Evolutionary conservation across 768 basidiomycete species (phyloP), one percentile per base, ranked within the genome.

Genomic region (Termitomyces sp.): DNA sequence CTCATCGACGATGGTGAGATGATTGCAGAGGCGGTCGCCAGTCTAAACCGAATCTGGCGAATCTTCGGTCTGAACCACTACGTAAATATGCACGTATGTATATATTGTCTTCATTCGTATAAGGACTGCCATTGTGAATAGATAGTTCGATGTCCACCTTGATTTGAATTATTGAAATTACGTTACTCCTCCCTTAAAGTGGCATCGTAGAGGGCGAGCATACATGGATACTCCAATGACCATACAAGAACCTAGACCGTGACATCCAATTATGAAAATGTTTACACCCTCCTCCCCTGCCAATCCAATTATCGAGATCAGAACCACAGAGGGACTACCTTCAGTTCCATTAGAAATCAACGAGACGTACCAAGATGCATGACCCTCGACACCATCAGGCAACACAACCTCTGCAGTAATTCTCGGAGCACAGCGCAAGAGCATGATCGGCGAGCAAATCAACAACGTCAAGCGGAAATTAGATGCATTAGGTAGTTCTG

Each of bases 1-100:
- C 72, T 88, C 5, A 70, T 76, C 0, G 79, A 84, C 34, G 76
- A 82, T 9, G 88, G 86, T 60, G 65, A 74, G 0, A 56, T 81
- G 2, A 80, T 89, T 17, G 81, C 83, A 0, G 72, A 69, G 56
- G 85, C 62, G 70, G 85, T 62, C 53, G 25, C 25, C 25, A 25
- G 25, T 25, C 25, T 25, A 25, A 25, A 25, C 25, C 25, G 25
- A 25, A 25, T 1, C 25, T 25, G 25, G 25, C 25, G 25, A 25
- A 25, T 25, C 25, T 25, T 1, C 1, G 25, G 25, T 25, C 25
- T 25, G 25, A 25, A 25, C 25, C 25, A 25, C 25, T 25, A 25
- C 25, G 25, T 1, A 25, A 25, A 25, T 1, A 25, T 25, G 25
- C 25, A 25, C 25, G 25, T 25, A 25, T 25, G 25, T 25, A 1